Conservation (phyloP, 2,329 filamentous ascomycete species). For the Verticillium tricorpus region DNA sequence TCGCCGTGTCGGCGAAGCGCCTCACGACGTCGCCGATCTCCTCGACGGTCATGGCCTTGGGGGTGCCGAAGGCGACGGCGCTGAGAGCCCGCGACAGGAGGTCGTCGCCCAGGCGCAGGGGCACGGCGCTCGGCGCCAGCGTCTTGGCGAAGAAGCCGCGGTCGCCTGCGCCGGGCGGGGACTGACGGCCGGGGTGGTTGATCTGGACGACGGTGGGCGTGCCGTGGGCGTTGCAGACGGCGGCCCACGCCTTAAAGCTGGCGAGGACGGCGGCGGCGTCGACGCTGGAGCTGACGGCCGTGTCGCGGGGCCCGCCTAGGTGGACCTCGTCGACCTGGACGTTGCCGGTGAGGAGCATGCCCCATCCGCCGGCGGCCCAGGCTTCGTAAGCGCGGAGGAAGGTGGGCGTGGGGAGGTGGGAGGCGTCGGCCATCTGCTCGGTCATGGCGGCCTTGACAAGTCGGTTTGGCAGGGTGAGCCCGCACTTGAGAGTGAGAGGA, state of each 20-base stretch:
- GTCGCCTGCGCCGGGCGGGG: constrained; percentile 30
- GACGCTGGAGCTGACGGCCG: constrained; percentile 24
- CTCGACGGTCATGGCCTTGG: constrained; percentile 47
- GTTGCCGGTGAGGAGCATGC: constrained; percentile 46
- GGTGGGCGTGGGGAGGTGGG: not conserved
- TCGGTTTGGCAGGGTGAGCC: constrained; percentile 51
- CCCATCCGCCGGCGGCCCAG: constrained; percentile 53
- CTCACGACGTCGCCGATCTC: constrained; percentile 51
- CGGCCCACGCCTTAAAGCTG: constrained; percentile 33
- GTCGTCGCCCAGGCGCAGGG: constrained; percentile 34
- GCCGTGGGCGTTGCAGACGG: constrained; percentile 21
- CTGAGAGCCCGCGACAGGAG: constrained; percentile 25
- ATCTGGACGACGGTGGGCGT: constrained; percentile 39
- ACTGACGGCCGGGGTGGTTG: constrained; percentile 43
- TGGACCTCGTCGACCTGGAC: constrained; percentile 36
- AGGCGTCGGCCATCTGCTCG: constrained; percentile 32
- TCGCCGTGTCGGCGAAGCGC: constrained; percentile 49
- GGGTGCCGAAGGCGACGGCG: constrained; percentile 43
- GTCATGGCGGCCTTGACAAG: constrained; percentile 48
- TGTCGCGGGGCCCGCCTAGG: constrained; percentile 29
- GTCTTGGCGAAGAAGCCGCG: constrained; percentile 30
- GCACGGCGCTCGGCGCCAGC: constrained; percentile 38
- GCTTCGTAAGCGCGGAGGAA: constrained; percentile 32
- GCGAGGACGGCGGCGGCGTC: constrained; percentile 21
- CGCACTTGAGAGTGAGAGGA: constrained; percentile 48